Evolutionary conservation across 2,329 filamentous ascomycete species (phyloP).

Genomic region (Lasiodiplodia sp.): DNA sequence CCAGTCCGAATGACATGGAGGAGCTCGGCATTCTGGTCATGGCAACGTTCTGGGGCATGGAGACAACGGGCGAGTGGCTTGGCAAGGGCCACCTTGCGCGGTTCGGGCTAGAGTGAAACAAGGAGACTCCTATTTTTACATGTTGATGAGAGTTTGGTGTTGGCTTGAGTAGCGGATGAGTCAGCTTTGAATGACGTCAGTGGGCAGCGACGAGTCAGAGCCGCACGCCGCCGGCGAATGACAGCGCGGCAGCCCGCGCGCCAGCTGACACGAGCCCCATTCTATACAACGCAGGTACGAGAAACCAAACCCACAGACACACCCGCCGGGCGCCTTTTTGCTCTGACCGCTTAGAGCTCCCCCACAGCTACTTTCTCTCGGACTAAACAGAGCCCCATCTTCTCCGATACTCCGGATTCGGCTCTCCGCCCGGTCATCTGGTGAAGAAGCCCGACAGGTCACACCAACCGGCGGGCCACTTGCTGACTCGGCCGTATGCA

Average conservation of each 20-base stretch:
- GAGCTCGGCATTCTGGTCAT: conserved; percentile 34
- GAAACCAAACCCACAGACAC: conserved; percentile 6
- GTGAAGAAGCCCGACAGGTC: not conserved
- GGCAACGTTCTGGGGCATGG: conserved; percentile 33
- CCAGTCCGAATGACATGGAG: conserved; percentile 32
- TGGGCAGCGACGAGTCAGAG: not conserved
- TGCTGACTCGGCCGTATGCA: not conserved
- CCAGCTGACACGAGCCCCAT: conserved; percentile 3
- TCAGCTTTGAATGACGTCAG: not conserved
- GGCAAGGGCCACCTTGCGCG: not conserved
- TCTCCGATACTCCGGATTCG: not conserved
- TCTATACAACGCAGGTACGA: conserved; percentile 11
- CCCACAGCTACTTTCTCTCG: not conserved
- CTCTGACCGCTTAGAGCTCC: conserved; percentile 16
- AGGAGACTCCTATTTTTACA: not conserved
- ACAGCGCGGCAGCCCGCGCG: not conserved
- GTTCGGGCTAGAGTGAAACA: conserved; percentile 1
- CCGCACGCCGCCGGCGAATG: conserved; percentile 6
- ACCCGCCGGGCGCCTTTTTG: conserved; percentile 2
- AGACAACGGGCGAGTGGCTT: conserved; percentile 31
- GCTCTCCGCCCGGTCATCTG: not conserved
- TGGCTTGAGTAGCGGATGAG: not conserved
- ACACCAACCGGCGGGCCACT: conserved; percentile 13
- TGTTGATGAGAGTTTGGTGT: not conserved
- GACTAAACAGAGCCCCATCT: not conserved